phyloP scores from a whole-genome alignment of 2,329 filamentous ascomycete species.

The Fusarium tjaetaba region DNA sequence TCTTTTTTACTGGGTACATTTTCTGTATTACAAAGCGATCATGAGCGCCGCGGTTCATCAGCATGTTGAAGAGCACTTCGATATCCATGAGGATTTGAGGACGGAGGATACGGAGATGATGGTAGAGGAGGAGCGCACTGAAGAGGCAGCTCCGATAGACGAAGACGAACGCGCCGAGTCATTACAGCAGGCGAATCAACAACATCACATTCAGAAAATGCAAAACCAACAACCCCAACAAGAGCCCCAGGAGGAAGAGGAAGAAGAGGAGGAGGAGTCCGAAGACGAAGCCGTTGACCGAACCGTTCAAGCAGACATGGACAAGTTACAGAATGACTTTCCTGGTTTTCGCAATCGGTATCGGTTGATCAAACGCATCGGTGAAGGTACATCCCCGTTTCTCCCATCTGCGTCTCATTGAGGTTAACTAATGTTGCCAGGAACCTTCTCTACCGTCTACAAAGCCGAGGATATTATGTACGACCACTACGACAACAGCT shows the following conservation, averaged over 20 bases:
- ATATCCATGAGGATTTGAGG: slow-evolving; percentile 61
- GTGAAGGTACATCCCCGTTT: slow-evolving; percentile 73
- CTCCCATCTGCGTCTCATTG: neutral
- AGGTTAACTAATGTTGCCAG: slow-evolving; percentile 57
- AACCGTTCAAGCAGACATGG: slow-evolving; percentile 84
- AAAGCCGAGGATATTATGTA: slow-evolving; percentile 95
- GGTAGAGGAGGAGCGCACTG: slow-evolving; percentile 52
- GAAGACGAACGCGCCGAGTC: slow-evolving; percentile 42
- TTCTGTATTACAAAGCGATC: slow-evolving; percentile 9
- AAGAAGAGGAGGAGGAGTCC: slow-evolving; percentile 55
- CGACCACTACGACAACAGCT: slow-evolving; percentile 83
- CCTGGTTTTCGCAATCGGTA: slow-evolving; percentile 85
- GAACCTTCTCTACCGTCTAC: slow-evolving; percentile 98
- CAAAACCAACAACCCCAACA: slow-evolving; percentile 25
- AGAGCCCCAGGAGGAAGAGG: slow-evolving; percentile 48
- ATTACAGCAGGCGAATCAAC: slow-evolving; percentile 34
- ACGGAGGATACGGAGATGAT: slow-evolving; percentile 63
- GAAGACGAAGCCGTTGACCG: slow-evolving; percentile 74
- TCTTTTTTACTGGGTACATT: neutral
- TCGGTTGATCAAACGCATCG: slow-evolving; percentile 93
- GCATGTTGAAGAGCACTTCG: slow-evolving; percentile 53
- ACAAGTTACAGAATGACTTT: slow-evolving; percentile 82
- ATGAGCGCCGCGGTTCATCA: slow-evolving; percentile 41
- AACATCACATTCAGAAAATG: slow-evolving; percentile 25
- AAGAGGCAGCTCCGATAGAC: slow-evolving; percentile 36